Evolutionary conservation across 495 filamentous ascomycete genomes (phyloP).

Genomic region (Penicillium fimorum): DNA sequence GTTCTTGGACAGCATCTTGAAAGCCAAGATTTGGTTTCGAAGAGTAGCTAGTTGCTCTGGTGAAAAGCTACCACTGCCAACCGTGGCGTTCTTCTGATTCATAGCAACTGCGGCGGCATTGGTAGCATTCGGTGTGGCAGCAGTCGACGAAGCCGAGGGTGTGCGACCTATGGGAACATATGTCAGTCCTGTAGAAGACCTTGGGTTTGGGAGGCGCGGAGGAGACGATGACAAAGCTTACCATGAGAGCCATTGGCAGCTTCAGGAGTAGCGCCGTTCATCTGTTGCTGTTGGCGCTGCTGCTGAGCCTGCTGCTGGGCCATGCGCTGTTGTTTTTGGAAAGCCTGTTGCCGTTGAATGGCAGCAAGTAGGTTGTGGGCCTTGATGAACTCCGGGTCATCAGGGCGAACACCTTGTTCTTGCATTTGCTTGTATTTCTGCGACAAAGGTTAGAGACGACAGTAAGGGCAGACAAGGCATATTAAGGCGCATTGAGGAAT

Average conservation of each 20-base stretch:
- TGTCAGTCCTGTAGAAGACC: slow-evolving; percentile 6
- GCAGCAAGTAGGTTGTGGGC: slow-evolving; percentile 62
- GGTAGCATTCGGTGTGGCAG: slow-evolving; percentile 24
- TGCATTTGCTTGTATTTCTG: slow-evolving; percentile 85
- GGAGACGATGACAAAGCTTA: slow-evolving; percentile 20
- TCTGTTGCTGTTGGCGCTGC: slow-evolving; percentile 44
- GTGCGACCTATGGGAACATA: slow-evolving; percentile 28
- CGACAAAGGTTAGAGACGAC: slow-evolving; percentile 25
- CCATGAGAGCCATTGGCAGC: slow-evolving; percentile 53
- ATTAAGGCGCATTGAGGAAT: background rate
- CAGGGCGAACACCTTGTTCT: slow-evolving; percentile 65
- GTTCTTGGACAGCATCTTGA: slow-evolving; percentile 80
- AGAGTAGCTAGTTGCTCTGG: slow-evolving; percentile 68
- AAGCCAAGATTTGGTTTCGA: slow-evolving; percentile 75
- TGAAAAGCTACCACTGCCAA: slow-evolving; percentile 58
- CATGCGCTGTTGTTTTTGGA: slow-evolving; percentile 46
- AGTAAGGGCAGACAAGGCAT: background rate
- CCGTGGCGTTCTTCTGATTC: slow-evolving; percentile 37
- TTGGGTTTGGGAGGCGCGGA: background rate
- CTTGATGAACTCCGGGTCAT: slow-evolving; percentile 79
- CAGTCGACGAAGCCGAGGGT: slow-evolving; percentile 48
- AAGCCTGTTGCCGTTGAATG: slow-evolving; percentile 61
- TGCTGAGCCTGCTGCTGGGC: slow-evolving; percentile 45
- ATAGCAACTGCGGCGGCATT: slow-evolving; percentile 23
- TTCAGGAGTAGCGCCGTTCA: slow-evolving; percentile 41